Conservation (phyloP, 176 grass and related monocot species). For the Oryza nivara region DNA sequence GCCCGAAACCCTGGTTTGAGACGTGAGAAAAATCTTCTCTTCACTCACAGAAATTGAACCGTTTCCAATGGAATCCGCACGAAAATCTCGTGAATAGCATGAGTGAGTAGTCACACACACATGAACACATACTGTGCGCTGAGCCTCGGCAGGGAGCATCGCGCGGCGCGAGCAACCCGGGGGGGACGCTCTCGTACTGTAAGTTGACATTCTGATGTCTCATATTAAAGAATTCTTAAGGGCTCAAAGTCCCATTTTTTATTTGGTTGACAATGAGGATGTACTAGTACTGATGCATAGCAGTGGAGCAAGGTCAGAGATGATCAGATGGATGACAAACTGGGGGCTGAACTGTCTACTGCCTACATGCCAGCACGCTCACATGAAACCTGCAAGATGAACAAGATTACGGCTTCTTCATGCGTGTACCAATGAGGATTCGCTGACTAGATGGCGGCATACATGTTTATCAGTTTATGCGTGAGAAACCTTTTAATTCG, state of each 20-base stretch:
- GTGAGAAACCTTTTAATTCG: not conserved
- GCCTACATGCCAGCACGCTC: slow-evolving; percentile 4
- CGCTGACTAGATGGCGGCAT: slow-evolving; percentile 19
- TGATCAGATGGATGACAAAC: not conserved
- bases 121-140: too few species aligned
- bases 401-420: not conserved
- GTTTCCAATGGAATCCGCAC: too few species aligned
- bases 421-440: slow-evolving; percentile 34
- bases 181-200: not conserved
- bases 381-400: slow-evolving; percentile 14
- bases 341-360: not conserved
- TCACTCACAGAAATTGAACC: too few species aligned
- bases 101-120: too few species aligned
- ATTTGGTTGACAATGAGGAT: slow-evolving; percentile 8
- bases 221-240: not conserved
- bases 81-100: too few species aligned
- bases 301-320: not conserved
- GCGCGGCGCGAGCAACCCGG: too few species aligned
- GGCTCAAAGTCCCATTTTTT: slow-evolving; percentile 5
- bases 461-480: not conserved
- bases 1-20: too few species aligned
- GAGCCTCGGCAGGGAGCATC: too few species aligned
- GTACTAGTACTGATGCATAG: not conserved
- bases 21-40: too few species aligned
- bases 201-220: slow-evolving; percentile 35